Evolutionary conservation across 2,329 filamentous ascomycete genomes (phyloP).

Genomic region (Hawksworthiomyces lignivorus): DNA sequence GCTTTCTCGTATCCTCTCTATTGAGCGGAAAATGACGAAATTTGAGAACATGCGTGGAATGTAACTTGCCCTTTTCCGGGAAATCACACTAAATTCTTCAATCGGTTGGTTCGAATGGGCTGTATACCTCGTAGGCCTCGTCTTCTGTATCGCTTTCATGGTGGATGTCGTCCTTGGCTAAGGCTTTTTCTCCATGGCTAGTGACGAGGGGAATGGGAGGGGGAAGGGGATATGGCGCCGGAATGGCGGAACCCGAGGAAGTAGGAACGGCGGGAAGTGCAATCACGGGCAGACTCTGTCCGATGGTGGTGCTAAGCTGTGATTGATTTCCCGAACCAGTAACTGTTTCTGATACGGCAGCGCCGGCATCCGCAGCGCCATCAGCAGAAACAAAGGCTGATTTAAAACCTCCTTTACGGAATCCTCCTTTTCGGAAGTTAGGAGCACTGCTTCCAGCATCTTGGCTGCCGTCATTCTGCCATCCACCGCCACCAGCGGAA

Average conservation of each 20-base stretch:
- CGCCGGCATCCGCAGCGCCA: slow-evolving; percentile 12
- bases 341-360: slow-evolving; percentile 1
- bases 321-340: too few species aligned
- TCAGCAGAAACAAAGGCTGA: slow-evolving; percentile 59
- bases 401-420: slow-evolving; percentile 80
- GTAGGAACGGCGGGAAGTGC: too few species aligned
- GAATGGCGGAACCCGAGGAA: too few species aligned
- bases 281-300: too few species aligned
- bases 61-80: too few species aligned
- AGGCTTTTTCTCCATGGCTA: neutral
- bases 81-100: slow-evolving; percentile 36
- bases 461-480: slow-evolving; percentile 19
- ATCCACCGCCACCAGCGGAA: slow-evolving; percentile 17
- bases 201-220: neutral
- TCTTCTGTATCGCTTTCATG: slow-evolving; percentile 59
- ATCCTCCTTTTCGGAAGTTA: slow-evolving; percentile 57
- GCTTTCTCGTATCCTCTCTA: too few species aligned
- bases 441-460: neutral
- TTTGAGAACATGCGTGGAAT: too few species aligned
- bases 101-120: slow-evolving; percentile 52
- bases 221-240: neutral
- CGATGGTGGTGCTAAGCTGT: too few species aligned
- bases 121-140: slow-evolving; percentile 63
- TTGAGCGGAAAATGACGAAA: too few species aligned
- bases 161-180: slow-evolving; percentile 6